These are phyloP conservation scores for Fusarium subtropicale DNA, from an alignment of 2,329 filamentous ascomycete species.

Conservation along the genomic window DNA sequence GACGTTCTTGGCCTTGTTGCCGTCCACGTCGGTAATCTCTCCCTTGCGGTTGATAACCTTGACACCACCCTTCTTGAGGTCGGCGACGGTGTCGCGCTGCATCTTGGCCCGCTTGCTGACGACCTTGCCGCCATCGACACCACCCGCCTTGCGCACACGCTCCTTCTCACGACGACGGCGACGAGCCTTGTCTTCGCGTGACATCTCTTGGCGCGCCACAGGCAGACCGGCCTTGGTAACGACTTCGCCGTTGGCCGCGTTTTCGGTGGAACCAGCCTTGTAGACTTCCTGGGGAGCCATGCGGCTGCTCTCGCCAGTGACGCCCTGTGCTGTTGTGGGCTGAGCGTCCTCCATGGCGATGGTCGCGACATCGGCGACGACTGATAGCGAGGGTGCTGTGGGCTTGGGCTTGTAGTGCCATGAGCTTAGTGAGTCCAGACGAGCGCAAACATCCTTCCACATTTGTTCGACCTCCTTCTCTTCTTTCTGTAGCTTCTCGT, in stretches of 20 bases:
- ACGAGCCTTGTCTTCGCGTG: conserved; percentile 83
- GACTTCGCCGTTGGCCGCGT: conserved; percentile 74
- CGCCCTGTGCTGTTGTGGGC: conserved; percentile 81
- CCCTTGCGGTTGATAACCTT: conserved; percentile 93
- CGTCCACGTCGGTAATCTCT: conserved; percentile 84
- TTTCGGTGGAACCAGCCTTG: conserved; percentile 75
- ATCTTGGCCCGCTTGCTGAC: conserved; percentile 67
- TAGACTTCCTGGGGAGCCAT: conserved; percentile 97
- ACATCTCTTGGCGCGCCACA: conserved; percentile 86
- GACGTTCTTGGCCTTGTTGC: conserved; percentile 74
- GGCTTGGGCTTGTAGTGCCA: conserved; percentile 97
- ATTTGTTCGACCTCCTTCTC: conserved; percentile 84
- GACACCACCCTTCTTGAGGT: conserved; percentile 86
- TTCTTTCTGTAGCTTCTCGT: conserved; percentile 84
- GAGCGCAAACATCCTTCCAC: conserved; percentile 83
- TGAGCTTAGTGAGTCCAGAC: conserved; percentile 89
- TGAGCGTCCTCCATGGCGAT: conserved; percentile 96
- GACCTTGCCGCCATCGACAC: conserved; percentile 58
- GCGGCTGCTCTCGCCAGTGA: conserved; percentile 75
- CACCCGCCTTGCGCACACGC: conserved; percentile 77
- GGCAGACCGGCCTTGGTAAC: conserved; percentile 82
- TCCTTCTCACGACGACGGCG: conserved; percentile 86
- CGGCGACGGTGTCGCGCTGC: conserved; percentile 66
- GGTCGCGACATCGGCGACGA: conserved; percentile 90
- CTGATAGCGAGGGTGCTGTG: conserved; percentile 81